Conservation (phyloP, 331 rosid genomes). For the Erythrophleum ivorense region DNA sequence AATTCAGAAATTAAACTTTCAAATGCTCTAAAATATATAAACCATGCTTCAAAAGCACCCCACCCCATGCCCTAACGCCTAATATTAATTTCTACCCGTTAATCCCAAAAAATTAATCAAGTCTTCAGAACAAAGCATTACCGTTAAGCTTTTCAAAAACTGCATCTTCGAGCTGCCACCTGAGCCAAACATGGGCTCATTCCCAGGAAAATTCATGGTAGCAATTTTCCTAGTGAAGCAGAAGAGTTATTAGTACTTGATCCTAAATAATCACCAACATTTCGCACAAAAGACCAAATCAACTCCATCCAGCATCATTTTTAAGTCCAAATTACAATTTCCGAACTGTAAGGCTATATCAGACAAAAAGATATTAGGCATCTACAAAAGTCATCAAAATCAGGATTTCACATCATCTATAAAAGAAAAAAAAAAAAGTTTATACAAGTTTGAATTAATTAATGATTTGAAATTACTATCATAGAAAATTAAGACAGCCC, state of each 20-base stretch:
- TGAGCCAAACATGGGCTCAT: conserved; percentile 7
- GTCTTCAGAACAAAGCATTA: neutral
- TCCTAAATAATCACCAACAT: neutral
- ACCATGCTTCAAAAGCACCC: too few species aligned
- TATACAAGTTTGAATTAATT: neutral
- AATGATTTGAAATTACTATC: neutral
- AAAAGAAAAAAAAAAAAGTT: neutral
- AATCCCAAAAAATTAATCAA: neutral
- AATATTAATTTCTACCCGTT: neutral
- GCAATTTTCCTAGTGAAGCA: conserved; percentile 1
- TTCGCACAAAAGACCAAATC: neutral
- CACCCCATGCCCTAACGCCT: neutral
- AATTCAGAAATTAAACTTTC: neutral
- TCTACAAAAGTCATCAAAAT: neutral
- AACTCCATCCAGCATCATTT: neutral
- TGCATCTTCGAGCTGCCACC: neutral
- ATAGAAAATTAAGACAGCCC: neutral
- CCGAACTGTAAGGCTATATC: conserved; percentile 6
- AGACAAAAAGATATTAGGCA: neutral
- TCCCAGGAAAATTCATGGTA: neutral
- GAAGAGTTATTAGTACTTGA: neutral
- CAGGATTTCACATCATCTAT: neutral
- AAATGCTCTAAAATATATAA: neutral
- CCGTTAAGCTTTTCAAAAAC: neutral
- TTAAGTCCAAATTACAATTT: neutral